phyloP scores from a whole-genome alignment of 257 asterid species.

The Fraxinus pennsylvanica region DNA sequence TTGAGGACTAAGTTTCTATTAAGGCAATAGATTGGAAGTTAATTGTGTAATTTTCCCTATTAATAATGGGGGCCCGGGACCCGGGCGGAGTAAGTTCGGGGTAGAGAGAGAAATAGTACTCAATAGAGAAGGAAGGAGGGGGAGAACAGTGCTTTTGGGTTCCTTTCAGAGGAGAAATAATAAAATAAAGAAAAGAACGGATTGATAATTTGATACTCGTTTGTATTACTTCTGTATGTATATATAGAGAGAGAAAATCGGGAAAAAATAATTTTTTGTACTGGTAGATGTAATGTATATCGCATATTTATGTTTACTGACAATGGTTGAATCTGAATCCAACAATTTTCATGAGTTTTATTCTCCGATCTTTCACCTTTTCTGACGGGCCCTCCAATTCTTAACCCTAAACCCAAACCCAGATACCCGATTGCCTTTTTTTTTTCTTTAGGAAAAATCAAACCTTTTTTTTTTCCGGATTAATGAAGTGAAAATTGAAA shows the following conservation, averaged over 20 bases:
- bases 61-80: not conserved
- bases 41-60: not conserved
- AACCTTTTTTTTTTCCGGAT: not conserved
- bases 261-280: not conserved
- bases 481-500: not conserved
- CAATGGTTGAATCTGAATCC: constrained; percentile 11
- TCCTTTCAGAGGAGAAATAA: not conserved
- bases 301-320: constrained; percentile 6
- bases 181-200: not conserved
- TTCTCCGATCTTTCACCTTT: not conserved
- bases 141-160: not conserved
- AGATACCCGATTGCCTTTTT: not conserved
- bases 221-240: not conserved
- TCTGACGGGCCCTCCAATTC: not conserved
- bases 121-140: not conserved
- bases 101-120: not conserved
- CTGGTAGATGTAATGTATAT: not conserved
- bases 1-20: not conserved
- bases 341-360: not conserved
- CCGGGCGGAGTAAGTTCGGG: not conserved
- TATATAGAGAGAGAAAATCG: not conserved
- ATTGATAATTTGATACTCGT: not conserved
- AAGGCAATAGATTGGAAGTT: not conserved
- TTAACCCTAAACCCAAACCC: not conserved
- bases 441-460: not conserved